Percentiles rank a stretch among this genome's conserved stretches.
Evolutionary conservation across 2,329 filamentous ascomycete genomes (phyloP).

Genomic region (Sphaceloma murrayae): DNA sequence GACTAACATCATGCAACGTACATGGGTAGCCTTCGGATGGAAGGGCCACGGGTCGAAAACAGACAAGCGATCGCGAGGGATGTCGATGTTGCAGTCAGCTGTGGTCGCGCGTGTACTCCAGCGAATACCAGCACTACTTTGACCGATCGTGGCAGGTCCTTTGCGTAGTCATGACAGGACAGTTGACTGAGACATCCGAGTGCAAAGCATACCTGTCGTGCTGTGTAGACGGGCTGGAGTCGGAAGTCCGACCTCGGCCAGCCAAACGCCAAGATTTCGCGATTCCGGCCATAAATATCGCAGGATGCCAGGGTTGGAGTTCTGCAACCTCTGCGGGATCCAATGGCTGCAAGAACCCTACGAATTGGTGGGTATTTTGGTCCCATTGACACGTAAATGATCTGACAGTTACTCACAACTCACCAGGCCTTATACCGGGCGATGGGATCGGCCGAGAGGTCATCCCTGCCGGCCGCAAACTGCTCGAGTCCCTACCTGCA

Average conservation of each 20-base stretch:
- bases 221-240: slow-evolving; percentile 7
- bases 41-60: slow-evolving; percentile 1
- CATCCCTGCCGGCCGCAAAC: slow-evolving; percentile 80
- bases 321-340: neutral
- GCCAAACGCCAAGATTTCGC: slow-evolving; percentile 7
- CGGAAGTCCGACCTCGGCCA: slow-evolving; percentile 9
- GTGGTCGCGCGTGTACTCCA: too few species aligned
- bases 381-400: neutral
- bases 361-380: slow-evolving; percentile 51
- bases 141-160: slow-evolving; percentile 3
- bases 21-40: neutral
- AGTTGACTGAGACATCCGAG: too few species aligned
- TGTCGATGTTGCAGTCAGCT: too few species aligned
- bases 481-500: slow-evolving; percentile 86
- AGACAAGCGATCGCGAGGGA: too few species aligned
- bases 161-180: neutral
- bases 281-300: slow-evolving; percentile 3
- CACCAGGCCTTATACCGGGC: slow-evolving; percentile 80
- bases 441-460: slow-evolving; percentile 98
- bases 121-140: too few species aligned
- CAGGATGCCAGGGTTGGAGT: neutral
- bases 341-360: slow-evolving; percentile 55
- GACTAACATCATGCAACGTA: too few species aligned
- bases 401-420: slow-evolving; percentile 16
- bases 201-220: neutral